Conservation (phyloP, 1,139 yeast species). For the Magnusiomyces suaveolens region DNA sequence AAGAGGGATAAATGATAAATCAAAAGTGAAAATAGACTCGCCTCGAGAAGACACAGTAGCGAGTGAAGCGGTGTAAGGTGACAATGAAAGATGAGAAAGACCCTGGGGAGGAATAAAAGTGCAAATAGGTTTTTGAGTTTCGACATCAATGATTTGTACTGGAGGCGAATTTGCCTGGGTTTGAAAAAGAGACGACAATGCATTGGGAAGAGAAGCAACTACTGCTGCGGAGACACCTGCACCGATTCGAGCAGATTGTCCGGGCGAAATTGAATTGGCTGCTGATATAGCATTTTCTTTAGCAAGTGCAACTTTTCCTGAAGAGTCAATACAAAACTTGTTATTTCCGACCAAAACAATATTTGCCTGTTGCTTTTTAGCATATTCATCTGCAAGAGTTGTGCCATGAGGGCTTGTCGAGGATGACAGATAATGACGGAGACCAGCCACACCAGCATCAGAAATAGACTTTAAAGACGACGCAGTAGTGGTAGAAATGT, state of each 20-base stretch:
- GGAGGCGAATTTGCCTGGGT: conserved; percentile 14
- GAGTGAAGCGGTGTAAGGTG: conserved; percentile 53
- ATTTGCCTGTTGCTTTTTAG: conserved; percentile 7
- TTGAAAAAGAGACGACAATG: conserved; percentile 17
- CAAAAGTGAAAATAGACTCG: conserved; percentile 58
- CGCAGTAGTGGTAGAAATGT: conserved; percentile 25
- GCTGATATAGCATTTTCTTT: too few species aligned
- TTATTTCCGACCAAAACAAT: conserved; percentile 9
- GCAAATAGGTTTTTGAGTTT: conserved; percentile 39
- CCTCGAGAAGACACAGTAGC: conserved; percentile 53
- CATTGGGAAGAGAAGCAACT: conserved; percentile 7
- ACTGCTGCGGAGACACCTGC: conserved; percentile 3
- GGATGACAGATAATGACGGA: conserved; percentile 20
- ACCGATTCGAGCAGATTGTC: not conserved
- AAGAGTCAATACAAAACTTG: conserved; percentile 7
- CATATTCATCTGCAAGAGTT: conserved; percentile 1
- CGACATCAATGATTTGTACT: conserved; percentile 39
- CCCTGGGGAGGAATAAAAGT: conserved; percentile 54
- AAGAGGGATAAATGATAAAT: conserved; percentile 43
- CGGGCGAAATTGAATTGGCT: not conserved
- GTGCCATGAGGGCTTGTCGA: conserved; percentile 7
- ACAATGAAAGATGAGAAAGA: conserved; percentile 48
- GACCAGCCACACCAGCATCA: conserved; percentile 27
- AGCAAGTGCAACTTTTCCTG: conserved; percentile 5
- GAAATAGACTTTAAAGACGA: conserved; percentile 25